Evolutionary conservation across 352 stramenopile species (phyloP).

Genomic region (Globisporangium middletonii): DNA sequence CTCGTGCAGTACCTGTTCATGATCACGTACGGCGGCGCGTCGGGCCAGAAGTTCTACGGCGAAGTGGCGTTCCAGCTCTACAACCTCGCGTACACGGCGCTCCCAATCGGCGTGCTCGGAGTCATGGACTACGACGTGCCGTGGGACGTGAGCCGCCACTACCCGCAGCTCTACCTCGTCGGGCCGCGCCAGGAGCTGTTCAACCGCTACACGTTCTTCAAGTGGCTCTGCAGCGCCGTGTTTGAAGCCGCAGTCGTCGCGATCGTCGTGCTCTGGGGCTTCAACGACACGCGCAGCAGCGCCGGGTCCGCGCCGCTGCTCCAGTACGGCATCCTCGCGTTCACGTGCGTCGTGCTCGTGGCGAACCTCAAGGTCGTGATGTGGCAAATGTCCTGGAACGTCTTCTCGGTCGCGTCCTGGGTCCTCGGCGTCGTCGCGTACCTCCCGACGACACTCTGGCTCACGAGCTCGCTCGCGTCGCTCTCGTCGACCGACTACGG

Average conservation of each 20-base stretch:
- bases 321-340: slow-evolving; percentile 90
- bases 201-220: slow-evolving; percentile 78
- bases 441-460: slow-evolving; percentile 48
- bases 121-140: slow-evolving; percentile 82
- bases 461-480: slow-evolving; percentile 55
- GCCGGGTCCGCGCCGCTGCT: slow-evolving; percentile 76
- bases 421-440: slow-evolving; percentile 61
- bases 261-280: slow-evolving; percentile 60
- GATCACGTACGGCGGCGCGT: slow-evolving; percentile 91
- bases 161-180: slow-evolving; percentile 74
- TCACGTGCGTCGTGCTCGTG: slow-evolving; percentile 91
- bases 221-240: slow-evolving; percentile 79
- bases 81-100: slow-evolving; percentile 91
- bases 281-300: slow-evolving; percentile 43
- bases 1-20: slow-evolving; percentile 89
- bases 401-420: slow-evolving; percentile 40
- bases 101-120: slow-evolving; percentile 86
- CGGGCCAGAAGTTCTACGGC: slow-evolving; percentile 81
- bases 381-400: slow-evolving; percentile 76
- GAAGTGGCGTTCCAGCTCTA: slow-evolving; percentile 83
- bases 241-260: slow-evolving; percentile 68
- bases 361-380: slow-evolving; percentile 90
- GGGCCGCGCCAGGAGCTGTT: slow-evolving; percentile 74
- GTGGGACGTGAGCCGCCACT: slow-evolving; percentile 44
- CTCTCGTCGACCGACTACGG: slow-evolving; percentile 66